phyloP scores from a whole-genome alignment of 2,329 filamentous ascomycete genomes.

The Neurospora crassa region DNA sequence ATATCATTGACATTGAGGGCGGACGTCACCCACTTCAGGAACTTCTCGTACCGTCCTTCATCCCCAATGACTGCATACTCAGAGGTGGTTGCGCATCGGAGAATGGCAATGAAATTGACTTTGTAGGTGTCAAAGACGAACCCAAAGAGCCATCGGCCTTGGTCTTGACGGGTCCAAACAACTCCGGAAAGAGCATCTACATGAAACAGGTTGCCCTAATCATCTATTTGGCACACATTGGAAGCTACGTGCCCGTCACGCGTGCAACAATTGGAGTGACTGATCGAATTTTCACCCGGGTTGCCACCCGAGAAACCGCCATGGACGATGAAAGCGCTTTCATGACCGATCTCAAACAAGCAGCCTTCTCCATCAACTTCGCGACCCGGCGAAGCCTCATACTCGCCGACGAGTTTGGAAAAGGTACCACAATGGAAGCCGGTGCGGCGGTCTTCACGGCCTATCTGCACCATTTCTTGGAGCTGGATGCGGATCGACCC shows the following conservation, averaged over 20 bases:
- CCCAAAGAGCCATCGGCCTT: slow-evolving; percentile 52
- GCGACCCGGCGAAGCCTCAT: slow-evolving; percentile 70
- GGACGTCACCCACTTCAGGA: slow-evolving; percentile 86
- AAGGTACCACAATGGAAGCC: slow-evolving; percentile 49
- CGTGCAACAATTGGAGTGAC: slow-evolving; percentile 73
- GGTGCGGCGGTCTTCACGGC: slow-evolving; percentile 50
- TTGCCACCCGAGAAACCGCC: slow-evolving; percentile 62
- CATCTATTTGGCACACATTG: slow-evolving; percentile 85
- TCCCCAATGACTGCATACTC: slow-evolving; percentile 72
- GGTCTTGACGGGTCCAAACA: slow-evolving; percentile 86
- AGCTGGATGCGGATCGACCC: slow-evolving; percentile 35
- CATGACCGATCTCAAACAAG: slow-evolving; percentile 76
- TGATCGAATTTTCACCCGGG: slow-evolving; percentile 83
- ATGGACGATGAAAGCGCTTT: slow-evolving; percentile 52
- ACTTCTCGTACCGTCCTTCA: slow-evolving; percentile 66
- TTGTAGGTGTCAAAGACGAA: slow-evolving; percentile 10
- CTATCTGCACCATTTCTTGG: slow-evolving; percentile 46
- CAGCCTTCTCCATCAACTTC: slow-evolving; percentile 64
- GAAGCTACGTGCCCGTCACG: slow-evolving; percentile 81
- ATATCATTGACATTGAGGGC: slow-evolving; percentile 62
- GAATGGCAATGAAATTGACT: slow-evolving; percentile 9
- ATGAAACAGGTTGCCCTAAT: slow-evolving; percentile 88
- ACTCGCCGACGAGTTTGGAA: slow-evolving; percentile 86
- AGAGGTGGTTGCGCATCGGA: slow-evolving; percentile 43
- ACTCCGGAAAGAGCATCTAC: slow-evolving; percentile 93